A percentile compares a stretch with the other conserved stretches of the same genome.
Evolutionary conservation across 129 eudicot species (phyloP).

Genomic region (Lactuca saligna): DNA sequence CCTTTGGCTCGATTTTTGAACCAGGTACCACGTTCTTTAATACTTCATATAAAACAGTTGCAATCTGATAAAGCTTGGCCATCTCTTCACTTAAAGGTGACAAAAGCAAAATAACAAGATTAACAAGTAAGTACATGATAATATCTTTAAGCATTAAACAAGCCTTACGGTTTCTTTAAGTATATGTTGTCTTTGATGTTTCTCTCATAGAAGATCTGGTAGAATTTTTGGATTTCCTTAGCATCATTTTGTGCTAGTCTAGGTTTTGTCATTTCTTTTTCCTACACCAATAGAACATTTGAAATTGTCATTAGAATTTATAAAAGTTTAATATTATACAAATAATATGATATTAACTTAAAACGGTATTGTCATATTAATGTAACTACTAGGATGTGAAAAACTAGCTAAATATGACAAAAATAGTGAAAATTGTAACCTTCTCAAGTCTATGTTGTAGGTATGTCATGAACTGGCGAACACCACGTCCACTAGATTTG

Average conservation of each 20-base stretch:
- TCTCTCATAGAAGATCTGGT: slow-evolving; percentile 70
- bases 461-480: slow-evolving; percentile 94
- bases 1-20: slow-evolving; percentile 64
- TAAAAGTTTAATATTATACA: neutral
- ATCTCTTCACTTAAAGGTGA: slow-evolving; percentile 88
- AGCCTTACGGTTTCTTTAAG: slow-evolving; percentile 91
- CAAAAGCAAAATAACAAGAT: slow-evolving; percentile 25
- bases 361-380: too few species aligned
- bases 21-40: slow-evolving; percentile 74
- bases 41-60: slow-evolving; percentile 91
- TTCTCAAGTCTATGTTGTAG: slow-evolving; percentile 72
- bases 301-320: slow-evolving; percentile 12
- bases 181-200: slow-evolving; percentile 80
- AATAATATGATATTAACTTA: neutral
- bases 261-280: slow-evolving; percentile 60
- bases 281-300: slow-evolving; percentile 50
- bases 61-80: slow-evolving; percentile 95
- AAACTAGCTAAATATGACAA: too few species aligned
- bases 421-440: slow-evolving; percentile 40
- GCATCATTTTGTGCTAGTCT: slow-evolving; percentile 62
- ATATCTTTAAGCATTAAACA: slow-evolving; percentile 2
- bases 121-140: slow-evolving; percentile 12
- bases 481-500: slow-evolving; percentile 86
- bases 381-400: too few species aligned
- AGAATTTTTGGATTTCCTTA: slow-evolving; percentile 80